These are phyloP conservation scores for Saksenaea oblongispora DNA, from an alignment of 371 early-diverging fungal genomes.

Conservation along the genomic window DNA sequence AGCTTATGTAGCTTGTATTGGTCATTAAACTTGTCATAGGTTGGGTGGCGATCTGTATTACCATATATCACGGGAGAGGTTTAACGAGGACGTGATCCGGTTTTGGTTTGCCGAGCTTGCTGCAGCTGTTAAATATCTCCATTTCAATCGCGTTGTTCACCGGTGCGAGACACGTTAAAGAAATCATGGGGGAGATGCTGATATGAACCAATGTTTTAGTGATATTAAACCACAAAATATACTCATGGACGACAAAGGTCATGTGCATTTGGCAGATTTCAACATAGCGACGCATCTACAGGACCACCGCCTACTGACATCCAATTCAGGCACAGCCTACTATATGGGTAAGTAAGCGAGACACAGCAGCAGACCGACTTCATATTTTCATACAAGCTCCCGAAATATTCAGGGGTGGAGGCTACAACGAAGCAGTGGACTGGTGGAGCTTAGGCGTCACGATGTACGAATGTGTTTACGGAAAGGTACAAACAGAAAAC, in stretches of 20 bases:
- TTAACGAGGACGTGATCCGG: conserved; percentile 72
- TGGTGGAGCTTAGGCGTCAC: conserved; percentile 95
- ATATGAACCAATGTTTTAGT: conserved; percentile 22
- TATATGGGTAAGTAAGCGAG: conserved; percentile 68
- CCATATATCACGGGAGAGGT: conserved; percentile 67
- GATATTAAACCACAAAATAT: conserved; percentile 88
- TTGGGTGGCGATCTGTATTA: conserved; percentile 85
- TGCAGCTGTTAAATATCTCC: conserved; percentile 76
- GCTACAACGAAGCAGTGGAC: conserved; percentile 78
- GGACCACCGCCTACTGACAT: conserved; percentile 57
- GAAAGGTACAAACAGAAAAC: conserved; percentile 34
- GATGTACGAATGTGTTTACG: conserved; percentile 72
- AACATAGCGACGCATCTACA: conserved; percentile 73
- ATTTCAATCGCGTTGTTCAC: conserved; percentile 78
- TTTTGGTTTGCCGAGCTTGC: conserved; percentile 83
- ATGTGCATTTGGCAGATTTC: conserved; percentile 84
- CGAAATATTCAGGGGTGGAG: conserved; percentile 72
- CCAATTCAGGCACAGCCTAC: conserved; percentile 77
- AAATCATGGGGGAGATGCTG: neutral
- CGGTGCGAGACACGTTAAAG: conserved; percentile 28
- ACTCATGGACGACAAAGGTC: conserved; percentile 75
- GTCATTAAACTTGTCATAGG: conserved; percentile 46
- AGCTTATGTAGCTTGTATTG: neutral
- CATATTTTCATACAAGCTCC: conserved; percentile 61
- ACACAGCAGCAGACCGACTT: neutral